Evolutionary conservation across 2,329 filamentous ascomycete genomes (phyloP), one percentile per base, ranked within the genome.

Genomic region (Hymenoscyphus fructigenus): DNA sequence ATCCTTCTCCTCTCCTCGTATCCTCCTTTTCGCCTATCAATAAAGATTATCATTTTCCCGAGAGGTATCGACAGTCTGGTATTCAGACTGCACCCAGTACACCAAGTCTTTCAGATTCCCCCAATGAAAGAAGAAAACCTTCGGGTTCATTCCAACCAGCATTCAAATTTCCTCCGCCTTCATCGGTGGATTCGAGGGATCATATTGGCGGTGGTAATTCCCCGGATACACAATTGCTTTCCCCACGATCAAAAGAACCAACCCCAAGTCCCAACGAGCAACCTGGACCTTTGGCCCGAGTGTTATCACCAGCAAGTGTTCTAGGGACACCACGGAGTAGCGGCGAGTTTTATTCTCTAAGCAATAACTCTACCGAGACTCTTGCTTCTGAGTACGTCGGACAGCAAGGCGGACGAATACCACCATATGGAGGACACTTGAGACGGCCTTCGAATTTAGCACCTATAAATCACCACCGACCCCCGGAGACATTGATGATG

Each of bases 351-450:
- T 98, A 97, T 77, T 93, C 93, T 0, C 80, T 94, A 76, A 97
- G 94, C 80, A 97, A 98, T 75, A 90, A 97, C 74, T 98, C 95
- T 6, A 92, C 91, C 17, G 95, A 99, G 76, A 99, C 95, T 2
- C 76, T 98, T 58, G 90, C 90, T 12, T 99, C 95, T 0, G 95
- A 98, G 77, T 96, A 96, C 74, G 85, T 90, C 15, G 81, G 88
- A 20, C 86, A 88, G 47, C 75, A 74, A 12, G 47, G 66, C 26
- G 74, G 55, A 29, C 79, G 83, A 32, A 74, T 78, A 2, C 80
- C 85, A 68, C 72, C 82, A 15, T 80, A 84, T 66, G 73, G 72
- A 32, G 61, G 67, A 12, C 74, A 76, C 63, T 66, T 67, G 56
- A 77, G 83, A 60, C 78, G 81, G 70, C 75, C 77, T 61, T 85